Base-by-base conservation (phyloP, 441 rosid species). In the Syzygium malaccense region DNA sequence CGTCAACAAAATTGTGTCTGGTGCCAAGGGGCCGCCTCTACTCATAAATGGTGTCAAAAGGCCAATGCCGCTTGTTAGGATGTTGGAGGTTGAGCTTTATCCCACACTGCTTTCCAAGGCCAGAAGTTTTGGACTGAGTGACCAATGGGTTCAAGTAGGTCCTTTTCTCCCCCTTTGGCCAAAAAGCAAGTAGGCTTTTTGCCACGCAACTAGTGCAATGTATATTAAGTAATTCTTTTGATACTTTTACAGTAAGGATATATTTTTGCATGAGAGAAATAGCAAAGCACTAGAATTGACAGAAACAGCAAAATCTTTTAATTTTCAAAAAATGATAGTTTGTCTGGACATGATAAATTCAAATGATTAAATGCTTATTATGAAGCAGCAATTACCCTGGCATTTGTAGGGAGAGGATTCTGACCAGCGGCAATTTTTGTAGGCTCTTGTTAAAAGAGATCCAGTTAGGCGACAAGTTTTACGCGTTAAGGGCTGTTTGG, bases 401-500 rank as follows among this genome's bases (percentile, higher is more conserved):
- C 62, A 57, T 57, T 25, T 10, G 17, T 37, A 20, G 51, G 83
- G 51, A 20, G n/a, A 75, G n/a, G 85, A 85, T 89, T 51, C 49
- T 92, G 58, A 80, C 11, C 62, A 57, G 48, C 88, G 89, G 51
- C 86, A 28, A 71, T 17, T 64, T 54, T 91, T 87, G 54, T 92
- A 98, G 99, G 96, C 95, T 86, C 96, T 98, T 86, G 97, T 96
- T 79, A 96, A 97, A 93, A 98, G 96, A 91, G 99, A 98, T 93
- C 98, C 98, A 48, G 92, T 95, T 84, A 95, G 98, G 88, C 94
- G 96, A 75, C 99, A 96, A 91, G 97, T 97, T 90, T 93, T 98
- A 86, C 96, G 99, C 37, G 99, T 96, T 62, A 98, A 96, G 92
- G 97, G 99, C 90, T 97, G 99, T 94, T 92, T 96, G 92, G 98